These are phyloP conservation scores for Dryadomyces quercus-mongolicae DNA, from an alignment of 2,329 filamentous ascomycete species.

Conservation along the genomic window DNA sequence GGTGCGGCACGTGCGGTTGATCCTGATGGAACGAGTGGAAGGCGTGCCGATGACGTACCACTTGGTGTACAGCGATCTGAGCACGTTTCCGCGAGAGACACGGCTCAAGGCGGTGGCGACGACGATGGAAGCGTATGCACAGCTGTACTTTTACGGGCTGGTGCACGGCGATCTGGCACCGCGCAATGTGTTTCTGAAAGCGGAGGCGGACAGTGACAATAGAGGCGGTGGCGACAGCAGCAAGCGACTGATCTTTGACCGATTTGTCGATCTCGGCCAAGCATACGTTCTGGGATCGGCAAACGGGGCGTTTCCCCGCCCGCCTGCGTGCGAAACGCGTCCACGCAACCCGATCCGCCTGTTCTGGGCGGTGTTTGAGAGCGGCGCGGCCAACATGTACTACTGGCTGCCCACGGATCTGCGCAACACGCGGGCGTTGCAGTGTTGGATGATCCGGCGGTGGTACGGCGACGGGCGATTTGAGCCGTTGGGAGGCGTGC, in stretches of 20 bases:
- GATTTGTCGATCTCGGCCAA: constrained; percentile 11
- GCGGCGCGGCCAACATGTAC: constrained; percentile 9
- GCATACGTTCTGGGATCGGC: constrained; percentile 7
- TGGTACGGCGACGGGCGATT: constrained; percentile 12
- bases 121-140: constrained; percentile 8
- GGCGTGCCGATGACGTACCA: constrained; percentile 7
- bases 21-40: constrained; percentile 6
- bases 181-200: constrained; percentile 9
- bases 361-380: constrained; percentile 11
- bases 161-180: constrained; percentile 11
- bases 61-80: constrained; percentile 8
- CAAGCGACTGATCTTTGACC: constrained; percentile 1
- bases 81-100: neutral
- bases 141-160: constrained; percentile 9
- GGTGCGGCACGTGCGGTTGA: constrained; percentile 7
- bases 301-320: neutral
- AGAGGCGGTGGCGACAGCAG: too few species aligned
- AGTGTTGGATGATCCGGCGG: constrained; percentile 8
- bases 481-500: constrained; percentile 6
- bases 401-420: constrained; percentile 10
- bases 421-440: constrained; percentile 7
- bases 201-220: neutral
- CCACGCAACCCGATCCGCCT: constrained; percentile 9
- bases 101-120: constrained; percentile 7
- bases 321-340: constrained; percentile 2